A percentile compares a stretch with the other conserved stretches of the same genome.
phyloP scores from a whole-genome alignment of 495 filamentous ascomycete genomes.

The Poronia punctata region DNA sequence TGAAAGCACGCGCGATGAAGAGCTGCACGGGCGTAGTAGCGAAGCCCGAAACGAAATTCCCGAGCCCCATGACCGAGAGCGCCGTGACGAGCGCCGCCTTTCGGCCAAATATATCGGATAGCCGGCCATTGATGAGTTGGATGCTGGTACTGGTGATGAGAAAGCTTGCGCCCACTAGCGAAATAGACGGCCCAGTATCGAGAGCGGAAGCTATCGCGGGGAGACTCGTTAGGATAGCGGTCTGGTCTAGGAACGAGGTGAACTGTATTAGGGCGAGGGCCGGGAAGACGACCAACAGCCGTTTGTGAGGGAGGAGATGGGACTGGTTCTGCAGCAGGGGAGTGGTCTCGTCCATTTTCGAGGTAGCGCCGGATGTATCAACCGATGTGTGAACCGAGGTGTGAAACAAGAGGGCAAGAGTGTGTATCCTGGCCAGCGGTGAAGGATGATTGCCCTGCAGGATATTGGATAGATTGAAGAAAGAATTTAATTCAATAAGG shows the following conservation, averaged over 20 bases:
- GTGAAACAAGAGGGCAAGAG: too few relatives aligned
- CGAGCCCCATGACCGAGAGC: conserved; percentile 23
- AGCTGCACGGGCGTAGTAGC: conserved; percentile 49
- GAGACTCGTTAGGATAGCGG: conserved; percentile 52
- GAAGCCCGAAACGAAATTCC: too few relatives aligned
- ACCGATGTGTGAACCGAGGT: too few relatives aligned
- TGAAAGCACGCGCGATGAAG: conserved; percentile 61
- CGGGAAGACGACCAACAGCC: conserved; percentile 51
- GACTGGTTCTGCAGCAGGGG: too few relatives aligned
- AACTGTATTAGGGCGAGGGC: conserved; percentile 48
- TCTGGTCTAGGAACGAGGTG: conserved; percentile 57
- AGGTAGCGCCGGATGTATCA: too few relatives aligned
- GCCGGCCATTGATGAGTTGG: conserved; percentile 21
- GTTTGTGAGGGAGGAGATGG: conserved; percentile 37
- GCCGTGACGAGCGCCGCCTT: conserved; percentile 25
- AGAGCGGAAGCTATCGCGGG: conserved; percentile 55
- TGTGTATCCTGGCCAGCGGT: too few relatives aligned
- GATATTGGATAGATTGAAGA: too few relatives aligned
- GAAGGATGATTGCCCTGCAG: too few relatives aligned
- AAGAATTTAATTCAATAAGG: too few relatives aligned
- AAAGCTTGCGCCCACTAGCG: conserved; percentile 59
- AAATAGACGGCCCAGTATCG: conserved; percentile 40
- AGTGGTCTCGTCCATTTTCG: too few relatives aligned
- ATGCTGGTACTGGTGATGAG: conserved; percentile 59
- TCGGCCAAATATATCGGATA: conserved; percentile 39